A percentile compares a stretch with the other conserved stretches of the same genome.
These are phyloP conservation scores for Scleromitrula shiraiana DNA, from an alignment of 2,329 filamentous ascomycete species.

Conservation along the genomic window DNA sequence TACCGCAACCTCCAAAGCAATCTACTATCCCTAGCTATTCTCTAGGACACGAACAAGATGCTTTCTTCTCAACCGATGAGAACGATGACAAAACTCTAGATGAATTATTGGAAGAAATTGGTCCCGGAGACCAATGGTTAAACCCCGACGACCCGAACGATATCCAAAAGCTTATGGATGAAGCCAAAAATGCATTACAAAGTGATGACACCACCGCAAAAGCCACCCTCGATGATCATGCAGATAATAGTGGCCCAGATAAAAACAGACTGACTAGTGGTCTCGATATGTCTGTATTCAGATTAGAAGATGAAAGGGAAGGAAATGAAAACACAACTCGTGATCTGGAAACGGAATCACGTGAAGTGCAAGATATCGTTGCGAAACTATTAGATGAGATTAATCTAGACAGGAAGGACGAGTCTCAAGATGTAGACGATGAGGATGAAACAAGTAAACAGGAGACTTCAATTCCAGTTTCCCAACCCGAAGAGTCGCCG, in stretches of 20 bases:
- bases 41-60: slow-evolving; percentile 1
- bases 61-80: slow-evolving; percentile 10
- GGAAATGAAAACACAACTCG: slow-evolving; percentile 33
- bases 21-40: background rate
- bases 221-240: background rate
- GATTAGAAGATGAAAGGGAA: slow-evolving; percentile 36
- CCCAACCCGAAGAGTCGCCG: background rate
- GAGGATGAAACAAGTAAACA: background rate
- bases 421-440: background rate
- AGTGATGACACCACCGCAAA: slow-evolving; percentile 2
- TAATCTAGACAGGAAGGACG: slow-evolving; percentile 17
- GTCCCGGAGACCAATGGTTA: slow-evolving; percentile 24
- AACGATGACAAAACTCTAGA: slow-evolving; percentile 26
- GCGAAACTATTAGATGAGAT: slow-evolving; percentile 26
- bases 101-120: slow-evolving; percentile 26
- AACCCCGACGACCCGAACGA: slow-evolving; percentile 26
- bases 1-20: slow-evolving; percentile 1
- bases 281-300: slow-evolving; percentile 28
- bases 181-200: slow-evolving; percentile 21
- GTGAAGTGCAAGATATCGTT: slow-evolving; percentile 27
- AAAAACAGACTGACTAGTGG: slow-evolving; percentile 27
- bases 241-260: slow-evolving; percentile 22
- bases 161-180: slow-evolving; percentile 24
- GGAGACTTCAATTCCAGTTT: background rate
- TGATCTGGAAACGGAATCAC: slow-evolving; percentile 21